Conservation (phyloP, 208 protist genomes). For the Leishmania major region DNA sequence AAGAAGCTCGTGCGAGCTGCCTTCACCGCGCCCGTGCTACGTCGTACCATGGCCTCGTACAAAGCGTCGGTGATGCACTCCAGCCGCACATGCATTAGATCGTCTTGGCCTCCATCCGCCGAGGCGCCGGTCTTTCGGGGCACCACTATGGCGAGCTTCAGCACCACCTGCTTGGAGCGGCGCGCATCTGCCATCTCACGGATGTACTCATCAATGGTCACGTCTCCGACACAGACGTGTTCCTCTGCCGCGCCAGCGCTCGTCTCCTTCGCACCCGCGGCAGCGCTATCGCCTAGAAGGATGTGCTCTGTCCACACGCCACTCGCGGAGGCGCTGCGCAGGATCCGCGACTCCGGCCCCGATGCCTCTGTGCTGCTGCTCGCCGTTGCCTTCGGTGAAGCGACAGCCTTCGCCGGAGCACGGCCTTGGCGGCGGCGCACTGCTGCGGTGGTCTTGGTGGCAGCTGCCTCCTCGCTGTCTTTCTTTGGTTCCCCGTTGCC, state of each 20-base stretch:
- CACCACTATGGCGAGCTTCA: constrained; percentile 16
- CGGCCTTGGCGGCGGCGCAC: background rate
- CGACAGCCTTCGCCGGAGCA: background rate
- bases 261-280: background rate
- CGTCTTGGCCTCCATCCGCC: background rate
- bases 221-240: constrained; percentile 9
- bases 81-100: constrained; percentile 32
- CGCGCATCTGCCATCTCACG: constrained; percentile 1
- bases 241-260: constrained; percentile 10
- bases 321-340: constrained; percentile 9
- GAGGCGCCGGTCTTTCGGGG: background rate
- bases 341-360: background rate
- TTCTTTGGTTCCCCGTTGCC: background rate
- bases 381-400: background rate
- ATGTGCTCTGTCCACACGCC: constrained; percentile 21
- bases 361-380: background rate
- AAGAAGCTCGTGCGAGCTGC: constrained; percentile 31
- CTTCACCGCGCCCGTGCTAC: constrained; percentile 10
- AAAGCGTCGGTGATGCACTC: constrained; percentile 31
- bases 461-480: background rate
- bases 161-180: constrained; percentile 16
- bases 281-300: constrained; percentile 5
- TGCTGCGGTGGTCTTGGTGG: background rate
- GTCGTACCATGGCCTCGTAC: constrained; percentile 15
- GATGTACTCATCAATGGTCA: constrained; percentile 21